Conservation (phyloP, 176 grass and related monocot genomes). For the Olyra latifolia region DNA sequence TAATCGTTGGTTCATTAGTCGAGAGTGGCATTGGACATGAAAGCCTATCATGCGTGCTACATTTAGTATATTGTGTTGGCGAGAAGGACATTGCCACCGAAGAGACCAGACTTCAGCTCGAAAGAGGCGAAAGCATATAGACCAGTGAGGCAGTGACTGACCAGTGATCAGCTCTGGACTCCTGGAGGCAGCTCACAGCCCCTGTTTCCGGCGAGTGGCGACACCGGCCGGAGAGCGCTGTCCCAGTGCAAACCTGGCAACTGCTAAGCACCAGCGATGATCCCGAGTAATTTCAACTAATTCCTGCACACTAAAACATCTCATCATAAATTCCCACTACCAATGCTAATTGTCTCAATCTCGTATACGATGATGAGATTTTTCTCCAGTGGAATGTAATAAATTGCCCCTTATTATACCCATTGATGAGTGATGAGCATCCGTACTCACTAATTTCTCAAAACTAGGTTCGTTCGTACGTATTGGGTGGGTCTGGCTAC, state of each 20-base stretch:
- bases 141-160: neutral
- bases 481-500: neutral
- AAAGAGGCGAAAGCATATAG: neutral
- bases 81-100: slow-evolving; percentile 12
- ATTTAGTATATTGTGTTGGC: neutral
- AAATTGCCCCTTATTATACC: no score
- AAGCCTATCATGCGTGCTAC: neutral
- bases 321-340: no score
- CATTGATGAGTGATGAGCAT: neutral
- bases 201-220: neutral
- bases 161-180: slow-evolving; percentile 9
- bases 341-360: no score
- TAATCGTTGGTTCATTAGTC: slow-evolving; percentile 20
- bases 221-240: neutral
- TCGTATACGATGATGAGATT: no score
- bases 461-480: neutral
- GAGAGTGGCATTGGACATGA: slow-evolving; percentile 10
- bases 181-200: neutral
- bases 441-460: neutral
- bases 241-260: neutral
- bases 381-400: no score
- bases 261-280: neutral
- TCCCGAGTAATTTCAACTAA: neutral
- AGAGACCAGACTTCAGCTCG: neutral
- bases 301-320: no score